phyloP scores from a whole-genome alignment of 108 stramenopile species.

The Cyclostephanos invisitatus region DNA sequence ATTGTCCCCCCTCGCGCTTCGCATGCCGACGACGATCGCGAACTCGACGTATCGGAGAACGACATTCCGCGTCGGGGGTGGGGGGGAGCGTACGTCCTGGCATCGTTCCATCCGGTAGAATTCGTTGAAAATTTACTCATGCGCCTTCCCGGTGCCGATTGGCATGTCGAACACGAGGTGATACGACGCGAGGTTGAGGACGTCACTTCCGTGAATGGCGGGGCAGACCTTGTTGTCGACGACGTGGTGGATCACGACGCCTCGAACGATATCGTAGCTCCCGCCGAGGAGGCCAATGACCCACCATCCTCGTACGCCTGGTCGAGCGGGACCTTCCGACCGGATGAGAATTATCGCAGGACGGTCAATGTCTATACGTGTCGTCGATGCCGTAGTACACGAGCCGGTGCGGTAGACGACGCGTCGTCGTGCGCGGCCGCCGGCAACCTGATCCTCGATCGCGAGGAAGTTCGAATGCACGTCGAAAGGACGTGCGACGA shows the following conservation, averaged over 20 bases:
- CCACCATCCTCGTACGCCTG: slow-evolving; percentile 35
- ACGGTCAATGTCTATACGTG: slow-evolving; percentile 60
- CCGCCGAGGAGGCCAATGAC: neutral
- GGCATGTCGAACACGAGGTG: slow-evolving; percentile 56
- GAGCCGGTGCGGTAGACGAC: neutral
- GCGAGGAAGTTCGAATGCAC: slow-evolving; percentile 54
- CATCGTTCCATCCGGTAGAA: slow-evolving; percentile 76
- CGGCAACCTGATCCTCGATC: slow-evolving; percentile 31
- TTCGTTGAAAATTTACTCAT: slow-evolving; percentile 58
- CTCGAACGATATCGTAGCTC: neutral
- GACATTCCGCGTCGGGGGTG: neutral
- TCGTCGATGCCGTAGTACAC: slow-evolving; percentile 13
- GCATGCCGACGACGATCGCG: neutral
- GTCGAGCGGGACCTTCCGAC: slow-evolving; percentile 47
- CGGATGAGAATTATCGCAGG: slow-evolving; percentile 53
- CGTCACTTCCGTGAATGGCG: slow-evolving; percentile 6
- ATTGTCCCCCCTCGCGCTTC: too few species aligned
- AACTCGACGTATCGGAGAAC: neutral
- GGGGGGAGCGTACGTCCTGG: slow-evolving; percentile 69
- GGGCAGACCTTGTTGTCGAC: neutral
- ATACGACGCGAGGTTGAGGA: slow-evolving; percentile 68
- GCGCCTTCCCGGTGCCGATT: slow-evolving; percentile 72
- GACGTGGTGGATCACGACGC: slow-evolving; percentile 2
- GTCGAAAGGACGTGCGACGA: slow-evolving; percentile 60
- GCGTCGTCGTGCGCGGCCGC: too few species aligned